Evolutionary conservation across 139 green algal genomes (phyloP), one percentile per base, ranked within the genome.

Genomic region (Tetraselmis striata): DNA sequence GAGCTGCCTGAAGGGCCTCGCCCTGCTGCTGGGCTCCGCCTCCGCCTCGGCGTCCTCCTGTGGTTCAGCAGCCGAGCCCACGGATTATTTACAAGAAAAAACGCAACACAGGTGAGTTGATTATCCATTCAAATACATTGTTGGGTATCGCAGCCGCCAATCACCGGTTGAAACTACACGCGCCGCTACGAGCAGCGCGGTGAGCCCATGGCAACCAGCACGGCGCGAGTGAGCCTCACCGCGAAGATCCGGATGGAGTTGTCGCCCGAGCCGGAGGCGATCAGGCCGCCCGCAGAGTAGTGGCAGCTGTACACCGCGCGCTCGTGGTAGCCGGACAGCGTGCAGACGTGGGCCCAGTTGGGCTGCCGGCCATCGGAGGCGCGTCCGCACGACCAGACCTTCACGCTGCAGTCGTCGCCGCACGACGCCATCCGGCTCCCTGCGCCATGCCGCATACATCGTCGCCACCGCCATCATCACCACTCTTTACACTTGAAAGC

Each of bases 341-440:
- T 93, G 1, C 32, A 59, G 28, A 83, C 77, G 58, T 93, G 90
- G 25, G 75, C 84, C 80, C 87, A 91, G 18, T 67, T 28, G 1
- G 84, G 88, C 77, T 86, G 28, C 0, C 86, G 45, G 45, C 45
- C 45, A 18, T 67, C 18, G 45, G 45, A 5, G 45, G 45, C 45
- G 45, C 11, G 5, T 5, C 11, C 45, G 83, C 81, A 87, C 2
- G 25, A 28, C 91, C 94, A 97, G 23, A 97, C 31, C n/a, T 87
- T 89, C 18, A 98, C 58, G 0, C 89, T 97, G 22, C 59, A 32
- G 87, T 98, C 95, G 76, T 96, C 95, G 82, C 93, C 95, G 87
- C 89, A 94, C 0, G 95, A 95, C 11, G 90, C 95, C 89, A 98
- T 93, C 26, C 84, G 85, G 45, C 45, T 67, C 11, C 45, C 45